phyloP scores from a whole-genome alignment of 2,329 filamentous ascomycete species.

The Fusarium anguioides region DNA sequence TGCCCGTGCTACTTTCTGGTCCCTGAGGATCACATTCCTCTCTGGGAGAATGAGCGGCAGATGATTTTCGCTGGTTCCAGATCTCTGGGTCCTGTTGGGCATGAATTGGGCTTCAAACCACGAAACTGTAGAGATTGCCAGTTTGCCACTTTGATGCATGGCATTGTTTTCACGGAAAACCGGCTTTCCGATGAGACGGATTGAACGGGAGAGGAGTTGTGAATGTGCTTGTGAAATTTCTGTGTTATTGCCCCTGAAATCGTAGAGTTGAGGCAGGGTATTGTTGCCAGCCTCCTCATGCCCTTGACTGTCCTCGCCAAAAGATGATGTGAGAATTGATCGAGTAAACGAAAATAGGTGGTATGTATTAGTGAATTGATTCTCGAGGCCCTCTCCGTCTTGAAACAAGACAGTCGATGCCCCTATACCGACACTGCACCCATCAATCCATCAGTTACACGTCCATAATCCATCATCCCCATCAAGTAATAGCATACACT shows the following conservation, averaged over 20 bases:
- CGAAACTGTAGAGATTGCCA: background rate
- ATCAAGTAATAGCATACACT: background rate
- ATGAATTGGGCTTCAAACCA: slow-evolving; percentile 19
- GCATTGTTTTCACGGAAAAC: background rate
- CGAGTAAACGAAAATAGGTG: slow-evolving; percentile 3
- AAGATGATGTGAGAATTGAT: background rate
- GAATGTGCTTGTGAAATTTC: slow-evolving; percentile 7
- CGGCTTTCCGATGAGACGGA: background rate
- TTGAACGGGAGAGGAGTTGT: background rate
- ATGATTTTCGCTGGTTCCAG: slow-evolving; percentile 24
- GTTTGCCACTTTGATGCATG: background rate
- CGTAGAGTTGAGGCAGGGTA: background rate
- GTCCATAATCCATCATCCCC: background rate
- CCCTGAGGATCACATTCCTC: slow-evolving; percentile 33
- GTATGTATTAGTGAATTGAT: slow-evolving; percentile 30
- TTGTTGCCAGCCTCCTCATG: background rate
- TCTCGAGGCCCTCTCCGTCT: slow-evolving; percentile 8
- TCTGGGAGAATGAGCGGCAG: slow-evolving; percentile 21
- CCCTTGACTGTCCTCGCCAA: background rate
- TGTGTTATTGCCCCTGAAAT: slow-evolving; percentile 6
- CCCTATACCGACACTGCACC: slow-evolving; percentile 12
- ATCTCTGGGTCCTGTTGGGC: slow-evolving; percentile 33
- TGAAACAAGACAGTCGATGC: slow-evolving; percentile 1
- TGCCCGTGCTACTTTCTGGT: slow-evolving; percentile 1
- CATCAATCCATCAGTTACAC: background rate